A percentile compares a stretch with the other conserved stretches of the same genome.
Conservation (phyloP, 1,284 basidiomycete genomes). For the Macrocybe sp. region DNA sequence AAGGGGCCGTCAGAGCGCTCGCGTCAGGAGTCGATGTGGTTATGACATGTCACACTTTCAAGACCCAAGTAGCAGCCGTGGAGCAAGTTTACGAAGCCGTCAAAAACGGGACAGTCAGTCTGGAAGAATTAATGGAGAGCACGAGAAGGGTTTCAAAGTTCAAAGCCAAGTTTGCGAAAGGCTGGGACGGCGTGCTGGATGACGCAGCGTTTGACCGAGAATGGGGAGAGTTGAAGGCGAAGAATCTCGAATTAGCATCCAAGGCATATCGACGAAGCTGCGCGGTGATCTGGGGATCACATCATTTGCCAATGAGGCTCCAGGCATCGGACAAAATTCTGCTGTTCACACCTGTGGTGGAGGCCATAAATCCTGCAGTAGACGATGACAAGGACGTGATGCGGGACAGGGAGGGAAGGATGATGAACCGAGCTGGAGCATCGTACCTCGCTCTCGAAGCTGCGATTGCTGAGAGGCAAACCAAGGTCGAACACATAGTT, state of each 20-base stretch:
- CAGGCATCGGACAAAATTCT: conserved; percentile 25
- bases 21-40: conserved; percentile 61
- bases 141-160: conserved; percentile 40
- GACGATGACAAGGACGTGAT: conserved; percentile 48
- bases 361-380: conserved; percentile 56
- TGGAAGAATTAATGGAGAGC: conserved; percentile 36
- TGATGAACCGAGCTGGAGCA: conserved; percentile 52
- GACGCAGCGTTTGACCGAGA: conserved; percentile 18
- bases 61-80: conserved; percentile 47
- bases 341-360: conserved; percentile 52
- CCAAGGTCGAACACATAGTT: conserved; percentile 39
- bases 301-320: conserved; percentile 32
- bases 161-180: conserved; percentile 46
- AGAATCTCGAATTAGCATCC: conserved; percentile 36
- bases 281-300: conserved; percentile 39
- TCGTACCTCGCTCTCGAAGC: conserved; percentile 47
- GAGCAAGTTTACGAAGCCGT: conserved; percentile 47
- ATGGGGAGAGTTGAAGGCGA: conserved; percentile 32
- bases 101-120: conserved; percentile 31
- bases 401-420: conserved; percentile 35
- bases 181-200: conserved; percentile 39
- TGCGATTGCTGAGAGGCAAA: conserved; percentile 27
- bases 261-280: conserved; percentile 43
- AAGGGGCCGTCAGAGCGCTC: conserved; percentile 50
- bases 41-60: conserved; percentile 65